Conservation (phyloP, 257 asterid species). For the Petunia axillaris region DNA sequence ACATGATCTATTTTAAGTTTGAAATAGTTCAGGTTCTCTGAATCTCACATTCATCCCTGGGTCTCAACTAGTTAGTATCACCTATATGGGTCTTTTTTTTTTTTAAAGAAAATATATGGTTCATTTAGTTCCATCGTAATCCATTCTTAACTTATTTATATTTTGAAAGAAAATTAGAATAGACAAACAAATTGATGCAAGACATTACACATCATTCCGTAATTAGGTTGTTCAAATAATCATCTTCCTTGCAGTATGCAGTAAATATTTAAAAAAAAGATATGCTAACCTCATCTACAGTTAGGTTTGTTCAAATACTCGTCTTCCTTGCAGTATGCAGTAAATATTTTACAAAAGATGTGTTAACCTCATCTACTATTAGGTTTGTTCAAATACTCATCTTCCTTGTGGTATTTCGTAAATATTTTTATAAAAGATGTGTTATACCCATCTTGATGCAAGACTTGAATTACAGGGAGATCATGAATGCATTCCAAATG, state of each 20-base stretch:
- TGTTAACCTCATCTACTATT: neutral
- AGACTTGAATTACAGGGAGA: neutral
- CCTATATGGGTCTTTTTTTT: neutral
- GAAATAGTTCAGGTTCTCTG: neutral
- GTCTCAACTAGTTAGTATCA: neutral
- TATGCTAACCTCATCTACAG: neutral
- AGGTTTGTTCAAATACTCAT: neutral
- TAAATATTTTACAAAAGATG: neutral
- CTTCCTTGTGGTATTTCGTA: neutral
- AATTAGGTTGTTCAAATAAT: neutral
- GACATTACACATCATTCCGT: neutral
- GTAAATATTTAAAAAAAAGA: too few species aligned
- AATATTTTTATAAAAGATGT: neutral
- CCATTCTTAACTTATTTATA: neutral
- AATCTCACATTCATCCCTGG: neutral
- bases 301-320: slow-evolving; percentile 4
- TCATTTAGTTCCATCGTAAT: too few species aligned
- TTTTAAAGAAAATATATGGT: too few species aligned
- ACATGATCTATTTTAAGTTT: too few species aligned
- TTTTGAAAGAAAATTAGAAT: neutral
- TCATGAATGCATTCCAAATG: neutral
- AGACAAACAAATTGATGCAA: neutral
- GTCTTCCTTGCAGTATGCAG: neutral
- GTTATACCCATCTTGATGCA: neutral
- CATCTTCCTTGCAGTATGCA: too few species aligned